These are phyloP conservation scores for Celoporthe dispersa DNA, from an alignment of 2,329 filamentous ascomycete species.

Conservation along the genomic window DNA sequence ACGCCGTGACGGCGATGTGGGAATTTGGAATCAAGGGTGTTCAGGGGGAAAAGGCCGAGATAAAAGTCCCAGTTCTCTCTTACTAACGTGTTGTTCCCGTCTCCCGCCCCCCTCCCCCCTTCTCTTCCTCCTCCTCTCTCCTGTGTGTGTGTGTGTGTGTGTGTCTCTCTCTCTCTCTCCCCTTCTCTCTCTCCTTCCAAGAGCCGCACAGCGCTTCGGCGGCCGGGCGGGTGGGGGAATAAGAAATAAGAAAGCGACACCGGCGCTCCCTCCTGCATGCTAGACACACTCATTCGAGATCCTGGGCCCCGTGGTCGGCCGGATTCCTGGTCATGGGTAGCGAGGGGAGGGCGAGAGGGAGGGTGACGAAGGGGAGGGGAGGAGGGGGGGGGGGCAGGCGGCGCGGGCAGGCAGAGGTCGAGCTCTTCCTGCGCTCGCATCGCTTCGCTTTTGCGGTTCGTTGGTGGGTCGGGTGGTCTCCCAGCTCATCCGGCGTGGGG, in stretches of 20 bases:
- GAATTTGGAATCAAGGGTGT: neutral
- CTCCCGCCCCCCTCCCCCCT: neutral
- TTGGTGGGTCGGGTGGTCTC: neutral
- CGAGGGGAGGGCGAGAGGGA: too few species aligned
- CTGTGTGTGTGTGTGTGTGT: too few species aligned
- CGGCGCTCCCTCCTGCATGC: neutral
- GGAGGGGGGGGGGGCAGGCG: too few species aligned
- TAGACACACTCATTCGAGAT: neutral
- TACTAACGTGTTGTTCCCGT: neutral
- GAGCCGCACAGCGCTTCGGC: neutral
- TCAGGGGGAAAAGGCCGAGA: neutral
- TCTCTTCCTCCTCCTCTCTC: neutral
- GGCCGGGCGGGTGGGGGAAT: too few species aligned
- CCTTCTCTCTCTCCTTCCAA: neutral
- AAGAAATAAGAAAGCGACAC: neutral
- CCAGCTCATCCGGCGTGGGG: slow-evolving; percentile 4
- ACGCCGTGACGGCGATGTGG: neutral
- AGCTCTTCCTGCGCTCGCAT: neutral
- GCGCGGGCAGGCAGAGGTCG: neutral
- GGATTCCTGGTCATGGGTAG: neutral
- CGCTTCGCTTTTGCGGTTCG: neutral
- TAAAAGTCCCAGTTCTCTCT: neutral
- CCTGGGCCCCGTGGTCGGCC: neutral
- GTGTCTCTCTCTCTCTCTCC: neutral
- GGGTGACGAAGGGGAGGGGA: too few species aligned